Evolutionary conservation across 148 eudicot genomes (phyloP).

Genomic region (Talinum fruticosum): DNA sequence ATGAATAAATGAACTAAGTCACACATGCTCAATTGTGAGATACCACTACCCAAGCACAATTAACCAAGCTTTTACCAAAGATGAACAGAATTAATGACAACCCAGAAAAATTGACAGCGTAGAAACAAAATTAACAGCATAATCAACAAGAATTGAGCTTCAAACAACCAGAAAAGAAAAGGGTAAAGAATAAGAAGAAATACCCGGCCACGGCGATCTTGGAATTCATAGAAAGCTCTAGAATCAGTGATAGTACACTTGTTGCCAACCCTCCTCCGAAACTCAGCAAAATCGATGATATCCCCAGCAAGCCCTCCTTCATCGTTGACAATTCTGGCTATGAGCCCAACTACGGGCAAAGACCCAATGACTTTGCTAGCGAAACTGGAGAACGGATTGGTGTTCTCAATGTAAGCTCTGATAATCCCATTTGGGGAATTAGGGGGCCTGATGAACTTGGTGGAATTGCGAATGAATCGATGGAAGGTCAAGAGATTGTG

Average conservation of each 20-base stretch:
- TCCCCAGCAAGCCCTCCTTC: conserved; percentile 86
- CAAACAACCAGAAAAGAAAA: not conserved
- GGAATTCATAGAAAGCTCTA: conserved; percentile 64
- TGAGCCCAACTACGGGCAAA: conserved; percentile 69
- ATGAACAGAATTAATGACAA: not conserved
- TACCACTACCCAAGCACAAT: too few species aligned
- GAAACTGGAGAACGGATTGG: conserved; percentile 53
- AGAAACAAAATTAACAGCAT: not conserved
- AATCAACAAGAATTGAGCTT: not conserved
- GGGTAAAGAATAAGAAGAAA: not conserved
- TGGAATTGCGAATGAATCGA: conserved; percentile 27
- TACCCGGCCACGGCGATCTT: conserved; percentile 73
- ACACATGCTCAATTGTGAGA: too few species aligned
- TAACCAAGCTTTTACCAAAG: too few species aligned
- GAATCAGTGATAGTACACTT: conserved; percentile 71
- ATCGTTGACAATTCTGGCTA: conserved; percentile 65
- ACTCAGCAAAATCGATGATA: conserved; percentile 80
- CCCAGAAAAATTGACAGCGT: not conserved
- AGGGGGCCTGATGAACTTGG: not conserved
- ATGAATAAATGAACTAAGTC: too few species aligned
- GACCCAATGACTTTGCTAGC: conserved; percentile 70
- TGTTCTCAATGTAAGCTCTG: conserved; percentile 60
- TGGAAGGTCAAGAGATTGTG: conserved; percentile 26
- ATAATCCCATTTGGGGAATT: conserved; percentile 18
- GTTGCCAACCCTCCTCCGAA: conserved; percentile 76